Base-by-base conservation (phyloP, 495 filamentous ascomycete genomes). In the Bacidia gigantensis region DNA sequence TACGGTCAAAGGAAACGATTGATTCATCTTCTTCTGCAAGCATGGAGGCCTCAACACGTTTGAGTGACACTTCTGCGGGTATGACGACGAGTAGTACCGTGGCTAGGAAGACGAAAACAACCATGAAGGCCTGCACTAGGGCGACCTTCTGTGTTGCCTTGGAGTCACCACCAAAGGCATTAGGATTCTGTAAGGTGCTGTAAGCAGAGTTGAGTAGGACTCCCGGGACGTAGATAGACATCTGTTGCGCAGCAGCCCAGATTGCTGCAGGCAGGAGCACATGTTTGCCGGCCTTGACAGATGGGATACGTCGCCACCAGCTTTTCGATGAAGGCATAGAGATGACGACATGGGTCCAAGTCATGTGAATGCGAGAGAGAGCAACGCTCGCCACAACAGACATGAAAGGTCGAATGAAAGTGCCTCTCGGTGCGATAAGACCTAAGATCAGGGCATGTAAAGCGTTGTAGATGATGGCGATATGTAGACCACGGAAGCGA, bases 1-100 rank as follows among this genome's bases (percentile, higher is more conserved):
- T 77, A 46, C 81, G 77, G 67, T 88, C 84, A 49, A 87, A 86
- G n/a, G 80, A 78, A 43, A 88, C 80, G 53, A 89, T 84, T 2
- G 78, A 73, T 63, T 87, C 80, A 44, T 85, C 67, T 23, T 77
- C 72, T 51, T 86, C 81, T 0, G 81, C 71, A 0, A 88, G 75
- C 62, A 85, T 74, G 2, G 80, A 82, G 14, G 84, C 83, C 43
- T 87, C 81, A 21, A 87, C 76, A 50, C 84, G 82, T 54, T 78
- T 69, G 38, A 83, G 73, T 25, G 77, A 76, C 12, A 83, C 81
- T 7, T 64, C 66, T 11, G 77, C 79, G 3, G 84, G 84, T 53
- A 87, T 65, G 43, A 74, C 62, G 44, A 85, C 61, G 26, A 80
- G 60, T 41, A 79, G 55, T 22, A 61, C 56, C 17, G 73, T 57